Base-by-base conservation (phyloP, 805 yeast genomes). In the Kuraishia piskuri region DNA sequence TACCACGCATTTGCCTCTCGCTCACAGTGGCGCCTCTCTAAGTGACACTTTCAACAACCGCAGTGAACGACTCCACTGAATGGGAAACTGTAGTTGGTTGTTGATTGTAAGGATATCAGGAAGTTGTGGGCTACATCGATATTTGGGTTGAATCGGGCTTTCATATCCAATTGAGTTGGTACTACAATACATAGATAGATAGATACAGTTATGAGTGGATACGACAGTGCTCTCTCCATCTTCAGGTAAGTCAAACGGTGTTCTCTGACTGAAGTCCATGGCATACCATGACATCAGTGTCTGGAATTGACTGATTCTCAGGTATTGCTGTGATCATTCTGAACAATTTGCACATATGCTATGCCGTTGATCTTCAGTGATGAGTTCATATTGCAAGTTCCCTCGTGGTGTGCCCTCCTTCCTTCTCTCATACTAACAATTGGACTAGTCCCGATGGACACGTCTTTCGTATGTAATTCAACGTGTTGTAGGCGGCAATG, bases 201-300 rank as follows among this genome's bases (percentile, higher is more conserved):
- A 45, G 14, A n/a, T 47, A 24, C 22, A 45, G 63, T 19, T 49
- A 92, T 92, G 99, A 89, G 97, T 79, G 98, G 99, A 58, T 92
- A 92, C 96, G 99, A 92, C 72, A 84, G 98, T 80, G 99, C 99
- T 54, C 80, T 92, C 63, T 91, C 97, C 57, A 95, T 92, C 70
- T 92, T 92, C 75, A 90, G 96, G 86, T 86, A 81, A 62, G 91
- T 82, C 45, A 46, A 24, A 20, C 7, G 14, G 3, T 8, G 10
- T 3, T 49, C 22, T 17, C 3, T 21, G 51, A 57, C 55, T 56
- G 54, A 58, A 53, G n/a, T 40, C 36, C 22, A 50, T 25, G 17
- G 10, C 14, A 17, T 12, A 31, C 17, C 40, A 44, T 20, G 22
- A 40, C 8, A 20, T 14, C 46, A 20, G 22, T 20, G 22, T 17